Base-by-base conservation (phyloP, 2,329 filamentous ascomycete species). In the Karstenula rhodostoma region DNA sequence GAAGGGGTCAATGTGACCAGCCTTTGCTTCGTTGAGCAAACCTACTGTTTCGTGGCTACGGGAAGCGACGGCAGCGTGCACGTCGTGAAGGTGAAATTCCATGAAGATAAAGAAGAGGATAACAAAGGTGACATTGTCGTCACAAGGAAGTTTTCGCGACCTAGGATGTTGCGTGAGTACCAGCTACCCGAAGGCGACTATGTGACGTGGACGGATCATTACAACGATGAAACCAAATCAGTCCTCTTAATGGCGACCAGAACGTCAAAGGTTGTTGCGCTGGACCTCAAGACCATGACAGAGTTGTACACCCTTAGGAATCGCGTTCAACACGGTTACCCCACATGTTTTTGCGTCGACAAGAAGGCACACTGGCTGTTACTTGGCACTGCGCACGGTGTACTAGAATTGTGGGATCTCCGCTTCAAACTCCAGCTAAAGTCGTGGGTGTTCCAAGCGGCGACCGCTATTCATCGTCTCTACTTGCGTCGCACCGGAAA, bases 401-500 rank as follows among this genome's bases (percentile, higher is more conserved):
- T 98, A 29, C 83, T 99, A 8, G 91, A 96, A 73, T 85, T 99
- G 1, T 99, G 95, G 95, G 95, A 99, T 77, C 84, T 99, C 43
- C 90, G 95, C n/a, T 99, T 99, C 83, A 90, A 89, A 66, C 86
- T 98, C 69, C 87, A 93, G 23, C 82, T 98, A 25, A 93, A 92
- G 75, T 91, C 90, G 15, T 98, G 94, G 93, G 93, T 93, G 0
- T 86, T 97, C 29, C 89, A 92, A 0, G 92, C 91, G 23, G 91
- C 91, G 61, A 88, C 90, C 1, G 84, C 92, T 19, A 92, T 98
- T 63, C 90, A 94, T 69, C 86, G 93, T 33, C 83, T 99, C 17
- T 85, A 87, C 58, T 83, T 96, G 0, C 93, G 96, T 72, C 72
- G 76, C 17, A 69, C 76, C 56, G 88, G 92, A 46, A 91, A 91